Conservation (phyloP, 148 eudicot genomes). For the Chenopodium quinoa region DNA sequence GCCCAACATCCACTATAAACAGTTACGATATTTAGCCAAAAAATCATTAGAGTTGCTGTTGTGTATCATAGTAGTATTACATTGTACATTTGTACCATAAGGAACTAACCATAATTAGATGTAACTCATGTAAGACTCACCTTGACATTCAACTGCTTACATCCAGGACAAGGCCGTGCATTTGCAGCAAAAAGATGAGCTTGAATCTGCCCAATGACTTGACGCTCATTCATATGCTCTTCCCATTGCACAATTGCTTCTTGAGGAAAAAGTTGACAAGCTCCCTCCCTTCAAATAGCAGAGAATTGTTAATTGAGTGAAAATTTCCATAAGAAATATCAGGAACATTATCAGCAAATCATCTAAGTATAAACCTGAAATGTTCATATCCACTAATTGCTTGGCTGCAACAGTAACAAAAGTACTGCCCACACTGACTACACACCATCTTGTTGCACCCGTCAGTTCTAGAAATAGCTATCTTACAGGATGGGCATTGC, state of each 20-base stretch:
- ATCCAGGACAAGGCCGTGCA: conserved; percentile 64
- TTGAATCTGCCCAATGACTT: conserved; percentile 50
- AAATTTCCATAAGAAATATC: not conserved
- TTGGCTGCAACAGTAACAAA: conserved; percentile 80
- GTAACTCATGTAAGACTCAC: conserved; percentile 28
- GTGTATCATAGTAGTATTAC: not conserved
- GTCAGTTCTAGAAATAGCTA: conserved; percentile 84
- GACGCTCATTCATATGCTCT: conserved; percentile 52
- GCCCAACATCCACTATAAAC: not conserved
- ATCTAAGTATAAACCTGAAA: conserved; percentile 56
- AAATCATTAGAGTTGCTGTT: not conserved
- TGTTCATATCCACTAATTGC: conserved; percentile 82
- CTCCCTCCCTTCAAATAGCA: conserved; percentile 47
- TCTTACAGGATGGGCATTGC: conserved; percentile 88
- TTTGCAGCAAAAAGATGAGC: conserved; percentile 37
- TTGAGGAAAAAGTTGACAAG: conserved; percentile 75
- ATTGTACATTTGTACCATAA: not conserved
- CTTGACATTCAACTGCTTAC: conserved; percentile 74
- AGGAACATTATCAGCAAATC: not conserved
- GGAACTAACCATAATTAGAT: not conserved
- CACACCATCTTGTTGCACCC: conserved; percentile 98
- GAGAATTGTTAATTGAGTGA: not conserved
- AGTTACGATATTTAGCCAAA: not conserved
- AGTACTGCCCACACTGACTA: conserved; percentile 61
- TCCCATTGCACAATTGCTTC: conserved; percentile 60